These are phyloP conservation scores for Hordeum marinum DNA, from an alignment of 176 grass and related monocot species.

Conservation along the genomic window DNA sequence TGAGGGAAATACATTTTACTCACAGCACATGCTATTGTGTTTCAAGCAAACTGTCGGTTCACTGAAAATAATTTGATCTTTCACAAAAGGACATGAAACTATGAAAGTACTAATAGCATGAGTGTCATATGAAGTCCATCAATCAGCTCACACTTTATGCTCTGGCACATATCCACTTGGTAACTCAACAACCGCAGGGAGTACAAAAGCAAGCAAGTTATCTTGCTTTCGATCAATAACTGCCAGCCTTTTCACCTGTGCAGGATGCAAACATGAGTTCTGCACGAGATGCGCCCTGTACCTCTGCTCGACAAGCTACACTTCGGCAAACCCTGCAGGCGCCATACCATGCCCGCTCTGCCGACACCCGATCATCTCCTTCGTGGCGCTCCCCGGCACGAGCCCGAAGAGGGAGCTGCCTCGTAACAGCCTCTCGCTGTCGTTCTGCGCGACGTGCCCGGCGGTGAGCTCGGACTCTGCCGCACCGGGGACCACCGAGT, in stretches of 20 bases:
- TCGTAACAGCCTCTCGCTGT: conserved; percentile 65
- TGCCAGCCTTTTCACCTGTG: not conserved
- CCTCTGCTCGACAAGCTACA: conserved; percentile 78
- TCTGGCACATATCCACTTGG: conserved; percentile 4
- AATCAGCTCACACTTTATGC: conserved; percentile 6
- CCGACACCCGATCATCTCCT: conserved; percentile 69
- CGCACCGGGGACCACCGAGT: conserved; percentile 28
- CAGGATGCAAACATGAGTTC: conserved; percentile 96
- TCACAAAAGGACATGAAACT: no score
- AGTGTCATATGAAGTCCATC: not conserved
- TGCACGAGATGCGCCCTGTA: conserved; percentile 97
- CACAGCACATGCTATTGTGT: no score
- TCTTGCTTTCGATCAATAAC: not conserved
- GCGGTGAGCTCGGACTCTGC: conserved; percentile 57
- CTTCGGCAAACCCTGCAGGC: conserved; percentile 47
- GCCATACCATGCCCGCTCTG: conserved; percentile 90
- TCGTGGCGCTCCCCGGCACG: conserved; percentile 44
- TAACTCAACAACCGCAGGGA: not conserved
- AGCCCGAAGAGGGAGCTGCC: conserved; percentile 63
- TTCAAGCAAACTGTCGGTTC: no score
- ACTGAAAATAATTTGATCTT: no score
- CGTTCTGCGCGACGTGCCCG: conserved; percentile 73
- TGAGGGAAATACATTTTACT: no score
- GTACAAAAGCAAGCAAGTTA: not conserved
- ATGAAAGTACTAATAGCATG: not conserved